phyloP scores from a whole-genome alignment of 306 rosid species.

The Alnus rubra region DNA sequence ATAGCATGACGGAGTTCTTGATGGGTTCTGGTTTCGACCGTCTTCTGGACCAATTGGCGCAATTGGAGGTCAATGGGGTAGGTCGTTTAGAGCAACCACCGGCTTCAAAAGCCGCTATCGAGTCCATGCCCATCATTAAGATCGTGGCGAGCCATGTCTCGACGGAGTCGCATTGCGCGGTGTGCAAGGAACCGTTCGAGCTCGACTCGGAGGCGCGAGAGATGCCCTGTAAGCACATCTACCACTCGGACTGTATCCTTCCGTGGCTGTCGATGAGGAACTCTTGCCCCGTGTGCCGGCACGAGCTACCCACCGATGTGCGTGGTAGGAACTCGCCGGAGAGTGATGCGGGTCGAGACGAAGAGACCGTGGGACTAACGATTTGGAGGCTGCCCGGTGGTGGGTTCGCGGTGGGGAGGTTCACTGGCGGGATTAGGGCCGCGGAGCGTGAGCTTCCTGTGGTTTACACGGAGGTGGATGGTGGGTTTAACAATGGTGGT shows the following conservation, averaged over 20 bases:
- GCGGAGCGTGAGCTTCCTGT: conserved; percentile 70
- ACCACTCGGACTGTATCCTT: conserved; percentile 63
- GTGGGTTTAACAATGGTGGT: conserved; percentile 57
- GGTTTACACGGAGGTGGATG: conserved; percentile 77
- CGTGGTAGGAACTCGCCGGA: conserved; percentile 45
- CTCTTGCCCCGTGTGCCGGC: conserved; percentile 77
- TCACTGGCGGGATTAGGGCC: conserved; percentile 62
- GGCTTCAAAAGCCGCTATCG: conserved; percentile 66
- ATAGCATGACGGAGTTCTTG: conserved; percentile 53
- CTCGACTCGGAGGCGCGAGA: conserved; percentile 63
- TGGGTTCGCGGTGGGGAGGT: conserved; percentile 80
- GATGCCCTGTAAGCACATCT: conserved; percentile 78
- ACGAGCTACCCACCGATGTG: conserved; percentile 56
- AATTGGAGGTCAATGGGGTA: conserved; percentile 46
- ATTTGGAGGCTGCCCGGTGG: conserved; percentile 80
- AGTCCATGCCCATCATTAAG: conserved; percentile 62
- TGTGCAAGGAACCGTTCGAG: conserved; percentile 61
- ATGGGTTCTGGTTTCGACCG: conserved; percentile 76
- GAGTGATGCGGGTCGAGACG: conserved; percentile 31
- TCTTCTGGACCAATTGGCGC: conserved; percentile 57
- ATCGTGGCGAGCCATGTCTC: conserved; percentile 44
- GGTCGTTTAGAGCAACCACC: conserved; percentile 54
- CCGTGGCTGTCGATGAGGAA: conserved; percentile 73
- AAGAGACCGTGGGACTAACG: conserved; percentile 58
- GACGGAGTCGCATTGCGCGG: conserved; percentile 65